Evolutionary conservation across 1,139 yeast genomes (phyloP), one percentile per base, ranked within the genome.

Genomic region (Kodamaea sp.): DNA sequence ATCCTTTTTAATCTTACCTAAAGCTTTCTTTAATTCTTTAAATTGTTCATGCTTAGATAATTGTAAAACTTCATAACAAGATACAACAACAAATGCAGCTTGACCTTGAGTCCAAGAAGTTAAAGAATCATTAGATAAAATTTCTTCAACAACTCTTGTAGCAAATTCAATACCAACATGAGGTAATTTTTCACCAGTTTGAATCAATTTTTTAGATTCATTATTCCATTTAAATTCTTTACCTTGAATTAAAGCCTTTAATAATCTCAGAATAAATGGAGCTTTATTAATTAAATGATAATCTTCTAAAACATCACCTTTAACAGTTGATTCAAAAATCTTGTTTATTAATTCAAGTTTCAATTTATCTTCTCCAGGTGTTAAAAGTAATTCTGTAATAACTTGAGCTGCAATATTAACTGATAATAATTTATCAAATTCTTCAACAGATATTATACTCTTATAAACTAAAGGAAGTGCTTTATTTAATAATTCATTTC

Each of bases 331-430:
- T 15, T 75, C 78, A 40, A 80, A 69, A 7, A 86, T 65, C 8
- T 73, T 68, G 35, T 75, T 72, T n/a, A 85, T 53, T 27, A 86
- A 71, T 39, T 70, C 62, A 23, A 69, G 64, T 64, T 83, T 78
- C 35, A 66, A 59, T 2, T 55, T 58, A 11, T 55, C 53, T 7
- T 76, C 78, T 37, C 79, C 76, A 6, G 62, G 50, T 15, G 73
- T 67, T 45, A 86, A 71, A 39, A 89, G 65, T 26, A 87, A 71
- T 62, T 90, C 97, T 31, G 84, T 72, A 38, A 86, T 68, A 47
- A 87, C 82, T 63, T 92, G 97, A 27, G 94, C 76, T 25, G 96
- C 96, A 45, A 90, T 65, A 53, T 84, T 84, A 44, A 83, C 87
- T 11, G 70, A 63, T 43, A 89, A 69, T 8, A 87, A 65, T n/a